Base-by-base conservation (phyloP, 176 grass and related monocot species). In the Bolboschoenus planiculmis region DNA sequence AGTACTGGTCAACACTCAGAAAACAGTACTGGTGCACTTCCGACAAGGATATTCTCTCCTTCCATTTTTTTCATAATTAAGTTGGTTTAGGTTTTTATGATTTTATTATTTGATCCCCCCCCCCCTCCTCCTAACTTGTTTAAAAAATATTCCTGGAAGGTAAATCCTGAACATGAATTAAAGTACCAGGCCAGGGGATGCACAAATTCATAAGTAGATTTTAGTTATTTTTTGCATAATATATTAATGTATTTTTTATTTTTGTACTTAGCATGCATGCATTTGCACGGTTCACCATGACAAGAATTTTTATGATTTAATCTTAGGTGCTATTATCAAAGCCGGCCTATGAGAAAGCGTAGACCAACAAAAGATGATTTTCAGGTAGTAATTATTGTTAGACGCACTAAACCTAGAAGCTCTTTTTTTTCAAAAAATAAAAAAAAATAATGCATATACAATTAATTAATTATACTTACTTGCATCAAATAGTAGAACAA, bases 401-500 rank as follows among this genome's bases (percentile, higher is more conserved):
- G 15, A 14, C 7, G 23, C 72, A 51, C 24, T 33, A 77, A 76
- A 18, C 40, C 35, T 56, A 79, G 53, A 78, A 40, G 39, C 7
- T 40, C 3, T 40, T 48, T 10, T 48, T 10, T 48, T 48, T 1
- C 4, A 1, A 48, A 48, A 39, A 74, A 44, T 23, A 73, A 31
- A 11, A 4, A 79, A 37, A 39, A 31, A 37, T 3, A 56, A n/a
- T 80, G 18, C 20, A 35, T 18, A n/a, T n/a, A n/a, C n/a, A n/a
- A n/a, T n/a, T n/a, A n/a, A n/a, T n/a, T n/a, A 11, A 68, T 36
- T 11, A 18, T 7, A 81, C 93, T 87, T 95, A 99, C 97, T 96
- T 61, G 97, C 97, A 42, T 99, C 97, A 70, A 99, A 96, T 72
- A 99, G 88, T 57, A 99, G 58, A 29, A 95, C 92, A 83, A 99